Conservation (phyloP, 495 filamentous ascomycete genomes). For the Aspergillus indologenus region DNA sequence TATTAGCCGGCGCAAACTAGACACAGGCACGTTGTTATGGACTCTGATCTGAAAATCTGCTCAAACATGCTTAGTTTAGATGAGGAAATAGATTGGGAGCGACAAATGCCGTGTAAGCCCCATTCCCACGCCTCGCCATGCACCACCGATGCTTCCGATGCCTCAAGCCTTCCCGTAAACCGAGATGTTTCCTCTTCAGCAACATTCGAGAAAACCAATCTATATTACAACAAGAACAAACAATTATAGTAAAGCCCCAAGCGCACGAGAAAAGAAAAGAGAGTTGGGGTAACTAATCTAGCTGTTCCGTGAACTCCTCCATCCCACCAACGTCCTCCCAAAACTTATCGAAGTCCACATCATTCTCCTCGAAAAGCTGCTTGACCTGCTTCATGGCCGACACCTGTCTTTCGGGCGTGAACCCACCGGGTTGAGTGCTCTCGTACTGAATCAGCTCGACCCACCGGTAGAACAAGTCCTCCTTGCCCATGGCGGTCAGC, state of each 20-base stretch:
- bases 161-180: slow-evolving; percentile 9
- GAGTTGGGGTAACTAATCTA: slow-evolving; percentile 10
- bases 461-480: slow-evolving; percentile 80
- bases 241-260: background rate
- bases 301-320: slow-evolving; percentile 50
- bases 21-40: background rate
- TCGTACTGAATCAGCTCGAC: slow-evolving; percentile 84
- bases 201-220: background rate
- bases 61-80: background rate
- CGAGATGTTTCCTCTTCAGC: slow-evolving; percentile 12
- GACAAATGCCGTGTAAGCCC: background rate
- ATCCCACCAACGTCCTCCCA: slow-evolving; percentile 69
- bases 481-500: slow-evolving; percentile 69
- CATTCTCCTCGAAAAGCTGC: slow-evolving; percentile 65
- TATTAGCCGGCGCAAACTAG: background rate
- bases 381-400: slow-evolving; percentile 62
- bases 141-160: background rate
- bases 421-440: slow-evolving; percentile 68
- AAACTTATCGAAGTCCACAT: slow-evolving; percentile 73
- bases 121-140: background rate
- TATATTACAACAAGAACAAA: background rate
- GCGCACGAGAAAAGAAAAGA: background rate
- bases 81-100: background rate
- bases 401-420: slow-evolving; percentile 64
- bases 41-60: background rate